Conservation (phyloP, 2,329 filamentous ascomycete species). For the Cryphonectria carpinicola region DNA sequence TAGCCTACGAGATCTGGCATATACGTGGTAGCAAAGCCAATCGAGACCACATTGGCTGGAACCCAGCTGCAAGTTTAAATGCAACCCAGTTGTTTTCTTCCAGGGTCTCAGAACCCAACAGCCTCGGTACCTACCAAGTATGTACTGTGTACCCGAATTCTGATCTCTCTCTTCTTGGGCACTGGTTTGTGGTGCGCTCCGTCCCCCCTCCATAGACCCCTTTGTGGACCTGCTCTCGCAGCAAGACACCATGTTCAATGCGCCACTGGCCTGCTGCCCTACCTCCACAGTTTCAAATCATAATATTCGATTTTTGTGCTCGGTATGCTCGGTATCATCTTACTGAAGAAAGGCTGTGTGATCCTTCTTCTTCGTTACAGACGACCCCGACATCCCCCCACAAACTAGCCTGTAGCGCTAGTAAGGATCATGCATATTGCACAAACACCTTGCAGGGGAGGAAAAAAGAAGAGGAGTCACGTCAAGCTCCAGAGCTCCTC, state of each 20-base stretch:
- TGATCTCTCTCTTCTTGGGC: neutral
- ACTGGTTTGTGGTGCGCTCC: neutral
- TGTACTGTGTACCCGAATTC: neutral
- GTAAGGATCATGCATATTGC: slow-evolving; percentile 23
- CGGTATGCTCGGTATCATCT: neutral
- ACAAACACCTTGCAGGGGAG: slow-evolving; percentile 12
- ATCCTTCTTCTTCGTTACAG: neutral
- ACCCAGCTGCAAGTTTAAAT: slow-evolving; percentile 19
- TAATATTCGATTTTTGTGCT: neutral
- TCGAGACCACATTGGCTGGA: neutral
- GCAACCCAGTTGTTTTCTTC: slow-evolving; percentile 4
- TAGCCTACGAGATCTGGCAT: neutral
- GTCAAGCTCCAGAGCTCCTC: slow-evolving; percentile 15
- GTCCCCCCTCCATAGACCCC: neutral
- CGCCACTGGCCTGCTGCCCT: neutral
- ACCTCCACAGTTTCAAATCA: neutral
- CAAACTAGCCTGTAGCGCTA: slow-evolving; percentile 19
- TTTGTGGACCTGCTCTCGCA: neutral
- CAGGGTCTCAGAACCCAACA: neutral
- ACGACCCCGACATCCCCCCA: slow-evolving; percentile 18
- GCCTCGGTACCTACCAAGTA: neutral
- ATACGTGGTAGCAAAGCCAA: neutral
- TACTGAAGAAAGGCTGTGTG: slow-evolving; percentile 9
- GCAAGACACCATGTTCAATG: neutral
- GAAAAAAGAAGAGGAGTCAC: slow-evolving; percentile 4